Evolutionary conservation across 352 stramenopile species (phyloP).

Genomic region (Saprolegnia diclina): DNA sequence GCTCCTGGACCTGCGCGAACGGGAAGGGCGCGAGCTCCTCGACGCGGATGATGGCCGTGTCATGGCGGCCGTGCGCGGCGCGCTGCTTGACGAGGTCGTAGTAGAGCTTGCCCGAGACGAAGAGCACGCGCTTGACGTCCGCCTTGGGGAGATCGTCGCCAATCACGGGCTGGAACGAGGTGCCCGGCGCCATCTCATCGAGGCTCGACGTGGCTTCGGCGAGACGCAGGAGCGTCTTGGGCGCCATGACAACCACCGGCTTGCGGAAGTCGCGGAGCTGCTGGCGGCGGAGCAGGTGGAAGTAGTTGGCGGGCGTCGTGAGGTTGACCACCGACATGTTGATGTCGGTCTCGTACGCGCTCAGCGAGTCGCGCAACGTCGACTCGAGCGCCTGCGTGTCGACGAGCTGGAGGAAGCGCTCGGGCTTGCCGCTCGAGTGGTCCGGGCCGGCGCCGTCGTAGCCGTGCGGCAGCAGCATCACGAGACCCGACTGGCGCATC

Average conservation of each 20-base stretch:
- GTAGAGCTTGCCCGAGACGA: conserved; percentile 83
- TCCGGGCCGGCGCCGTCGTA: conserved; percentile 85
- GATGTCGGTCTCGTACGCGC: conserved; percentile 52
- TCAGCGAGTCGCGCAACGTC: conserved; percentile 34
- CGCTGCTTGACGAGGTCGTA: conserved; percentile 76
- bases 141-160: conserved; percentile 46
- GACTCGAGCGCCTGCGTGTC: conserved; percentile 55
- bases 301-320: conserved; percentile 93
- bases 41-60: conserved; percentile 63
- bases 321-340: conserved; percentile 83
- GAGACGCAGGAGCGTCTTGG: conserved; percentile 71
- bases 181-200: conserved; percentile 51
- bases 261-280: conserved; percentile 70
- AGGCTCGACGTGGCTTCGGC: conserved; percentile 58
- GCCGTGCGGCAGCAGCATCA: conserved; percentile 80
- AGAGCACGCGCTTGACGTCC: conserved; percentile 63
- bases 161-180: conserved; percentile 62
- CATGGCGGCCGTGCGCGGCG: conserved; percentile 36
- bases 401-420: conserved; percentile 85
- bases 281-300: conserved; percentile 92
- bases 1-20: conserved; percentile 52
- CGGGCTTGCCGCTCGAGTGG: conserved; percentile 67
- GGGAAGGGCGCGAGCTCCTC: conserved; percentile 85
- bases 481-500: conserved; percentile 80
- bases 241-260: conserved; percentile 65